Evolutionary conservation across 108 stramenopile species (phyloP).

Genomic region (Skeletonema potamos): DNA sequence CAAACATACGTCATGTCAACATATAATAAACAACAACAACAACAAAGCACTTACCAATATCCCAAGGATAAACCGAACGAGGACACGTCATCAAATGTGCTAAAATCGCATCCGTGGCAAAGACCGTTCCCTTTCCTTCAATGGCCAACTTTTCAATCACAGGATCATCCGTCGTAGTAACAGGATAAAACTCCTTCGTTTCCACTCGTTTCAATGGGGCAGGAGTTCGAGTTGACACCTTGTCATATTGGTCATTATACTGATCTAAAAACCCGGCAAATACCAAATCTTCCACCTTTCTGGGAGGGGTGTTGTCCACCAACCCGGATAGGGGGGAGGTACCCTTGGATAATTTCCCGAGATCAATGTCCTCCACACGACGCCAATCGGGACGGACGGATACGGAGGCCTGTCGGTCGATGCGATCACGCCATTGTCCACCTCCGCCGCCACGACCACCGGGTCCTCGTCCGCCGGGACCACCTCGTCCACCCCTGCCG

Average conservation of each 20-base stretch:
- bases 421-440: conserved; percentile 50
- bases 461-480: conserved; percentile 53
- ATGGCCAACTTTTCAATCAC: conserved; percentile 93
- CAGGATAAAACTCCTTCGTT: conserved; percentile 93
- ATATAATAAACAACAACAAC: background rate
- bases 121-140: conserved; percentile 91
- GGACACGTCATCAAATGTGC: conserved; percentile 96
- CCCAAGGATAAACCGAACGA: conserved; percentile 97
- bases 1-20: no score
- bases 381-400: conserved; percentile 88
- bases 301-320: conserved; percentile 49
- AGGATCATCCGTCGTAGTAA: conserved; percentile 98
- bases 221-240: conserved; percentile 74
- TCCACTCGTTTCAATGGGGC: conserved; percentile 74
- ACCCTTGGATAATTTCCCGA: conserved; percentile 86
- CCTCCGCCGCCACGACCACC: conserved; percentile 50
- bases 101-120: conserved; percentile 95
- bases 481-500: conserved; percentile 42
- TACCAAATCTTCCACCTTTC: conserved; percentile 68
- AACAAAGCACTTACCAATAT: conserved; percentile 52
- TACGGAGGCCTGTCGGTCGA: conserved; percentile 78
- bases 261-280: conserved; percentile 94
- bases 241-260: conserved; percentile 95
- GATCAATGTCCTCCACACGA: conserved; percentile 93
- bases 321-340: conserved; percentile 26